A percentile compares a stretch with the other conserved stretches of the same genome.
Conservation (phyloP, 306 rosid genomes). For the Styphnolobium japonicum region DNA sequence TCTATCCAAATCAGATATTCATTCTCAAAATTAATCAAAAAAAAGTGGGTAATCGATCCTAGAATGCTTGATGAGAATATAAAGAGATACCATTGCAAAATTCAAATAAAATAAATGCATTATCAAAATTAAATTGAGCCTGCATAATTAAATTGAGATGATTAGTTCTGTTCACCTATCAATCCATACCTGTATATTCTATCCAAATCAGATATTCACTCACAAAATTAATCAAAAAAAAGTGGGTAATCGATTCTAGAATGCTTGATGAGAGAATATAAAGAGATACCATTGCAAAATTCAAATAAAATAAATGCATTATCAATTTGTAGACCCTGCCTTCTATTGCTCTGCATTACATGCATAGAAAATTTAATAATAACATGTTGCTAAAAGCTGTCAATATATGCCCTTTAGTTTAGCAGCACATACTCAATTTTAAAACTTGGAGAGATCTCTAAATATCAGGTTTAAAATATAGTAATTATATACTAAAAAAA, state of each 20-base stretch:
- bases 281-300: neutral
- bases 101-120: neutral
- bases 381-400: too few relatives aligned
- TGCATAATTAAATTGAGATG: neutral
- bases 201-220: slow-evolving; percentile 18
- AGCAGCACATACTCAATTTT: too few relatives aligned
- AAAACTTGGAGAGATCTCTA: too few relatives aligned
- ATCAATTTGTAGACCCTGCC: neutral
- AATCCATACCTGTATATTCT: slow-evolving; percentile 25
- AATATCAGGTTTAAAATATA: too few relatives aligned
- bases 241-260: neutral
- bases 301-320: neutral
- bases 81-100: neutral
- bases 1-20: slow-evolving; percentile 26
- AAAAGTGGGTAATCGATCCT: neutral
- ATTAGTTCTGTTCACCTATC: slow-evolving; percentile 22
- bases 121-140: too few relatives aligned
- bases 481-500: too few relatives aligned
- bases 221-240: neutral
- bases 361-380: neutral
- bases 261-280: neutral
- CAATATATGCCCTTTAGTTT: too few relatives aligned
- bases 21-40: neutral
- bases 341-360: neutral
- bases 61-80: neutral